Conservation (phyloP, 2,329 filamentous ascomycete genomes). For the Sordariomycetes sp. region DNA sequence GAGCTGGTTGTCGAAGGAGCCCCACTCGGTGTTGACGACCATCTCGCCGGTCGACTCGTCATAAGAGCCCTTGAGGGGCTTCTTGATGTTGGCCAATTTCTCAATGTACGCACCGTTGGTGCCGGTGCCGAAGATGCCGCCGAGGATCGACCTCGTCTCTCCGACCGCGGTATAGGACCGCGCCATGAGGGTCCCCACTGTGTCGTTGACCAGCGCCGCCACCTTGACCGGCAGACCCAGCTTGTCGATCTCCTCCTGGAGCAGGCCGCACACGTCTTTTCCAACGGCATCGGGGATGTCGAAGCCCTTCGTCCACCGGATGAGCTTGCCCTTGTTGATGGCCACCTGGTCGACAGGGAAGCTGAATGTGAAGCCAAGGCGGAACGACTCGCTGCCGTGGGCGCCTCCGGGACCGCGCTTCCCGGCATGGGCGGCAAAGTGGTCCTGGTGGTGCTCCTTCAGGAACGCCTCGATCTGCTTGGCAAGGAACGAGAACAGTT, state of each 20-base stretch:
- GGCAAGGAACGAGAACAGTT: slow-evolving; percentile 86
- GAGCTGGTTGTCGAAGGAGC: slow-evolving; percentile 90
- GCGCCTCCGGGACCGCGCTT: slow-evolving; percentile 42
- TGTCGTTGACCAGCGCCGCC: slow-evolving; percentile 94
- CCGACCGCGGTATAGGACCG: slow-evolving; percentile 88
- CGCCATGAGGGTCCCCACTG: slow-evolving; percentile 94
- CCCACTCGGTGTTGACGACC: slow-evolving; percentile 98
- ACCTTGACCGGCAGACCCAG: slow-evolving; percentile 82
- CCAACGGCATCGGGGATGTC: slow-evolving; percentile 91
- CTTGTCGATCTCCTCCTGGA: slow-evolving; percentile 81
- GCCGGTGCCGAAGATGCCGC: slow-evolving; percentile 93
- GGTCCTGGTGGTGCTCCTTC: slow-evolving; percentile 73
- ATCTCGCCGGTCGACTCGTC: slow-evolving; percentile 79
- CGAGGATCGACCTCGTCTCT: slow-evolving; percentile 76
- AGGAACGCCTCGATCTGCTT: slow-evolving; percentile 87
- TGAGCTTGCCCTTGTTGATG: slow-evolving; percentile 88
- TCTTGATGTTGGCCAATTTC: slow-evolving; percentile 75
- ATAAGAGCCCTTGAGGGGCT: slow-evolving; percentile 56
- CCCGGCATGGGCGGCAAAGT: slow-evolving; percentile 56
- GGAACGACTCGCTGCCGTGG: slow-evolving; percentile 51
- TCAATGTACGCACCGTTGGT: slow-evolving; percentile 97
- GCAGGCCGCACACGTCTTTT: slow-evolving; percentile 82
- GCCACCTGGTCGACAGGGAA: slow-evolving; percentile 91
- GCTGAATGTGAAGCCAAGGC: slow-evolving; percentile 96
- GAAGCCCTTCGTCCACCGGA: slow-evolving; percentile 98